Base-by-base conservation (phyloP, 2,329 filamentous ascomycete species). In the Pseudopyrenochaeta lycopersici region DNA sequence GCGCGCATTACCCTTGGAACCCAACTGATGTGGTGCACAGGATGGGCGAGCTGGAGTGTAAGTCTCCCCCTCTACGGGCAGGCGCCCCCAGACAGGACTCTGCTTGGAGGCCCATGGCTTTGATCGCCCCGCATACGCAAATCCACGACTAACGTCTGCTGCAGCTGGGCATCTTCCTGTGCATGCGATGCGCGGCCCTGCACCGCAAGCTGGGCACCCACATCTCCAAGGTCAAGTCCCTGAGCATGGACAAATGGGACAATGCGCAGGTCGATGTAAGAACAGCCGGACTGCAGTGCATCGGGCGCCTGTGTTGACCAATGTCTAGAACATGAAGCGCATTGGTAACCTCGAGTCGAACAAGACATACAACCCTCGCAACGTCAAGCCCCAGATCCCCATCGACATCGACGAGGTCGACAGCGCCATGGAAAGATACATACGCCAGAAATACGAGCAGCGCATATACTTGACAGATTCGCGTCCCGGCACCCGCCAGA, bases 201-300 rank as follows among this genome's bases (percentile, higher is more conserved):
- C 95, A 99, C 81, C 91, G 95, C 72, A 98, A 98, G 79, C 83
- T 99, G 70, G 95, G 95, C 57, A 98, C 95, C 35, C 95, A 99
- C 77, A 92, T 99, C 60, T 97, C 93, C 63, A 99, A 99, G 77
- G 92, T 99, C 81, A 99, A 99, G 78, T 98, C 93, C 32, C 78
- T 99, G 79, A 98, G 90, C 76, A 98, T 99, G 93, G 95, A 99
- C 78, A 95, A 90, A 64, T 99, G 95, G 95, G 88, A 90, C 43
- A 89, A 89, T 70, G 95, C 98, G 56, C 95, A 99, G 79, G 93
- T 99, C 60, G 95, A 99, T 79, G 93, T 97, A 81, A 78, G 85
- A 78, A 36, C 17, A 10, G n/a, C 15, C 21, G 30, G 40, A 30
- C n/a, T 14, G 5, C 11, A 12, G 40, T 30, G 30, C 6, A n/a